Base-by-base conservation (phyloP, 192 early-diverging fungal genomes). In the Umbelopsis vinacea region DNA sequence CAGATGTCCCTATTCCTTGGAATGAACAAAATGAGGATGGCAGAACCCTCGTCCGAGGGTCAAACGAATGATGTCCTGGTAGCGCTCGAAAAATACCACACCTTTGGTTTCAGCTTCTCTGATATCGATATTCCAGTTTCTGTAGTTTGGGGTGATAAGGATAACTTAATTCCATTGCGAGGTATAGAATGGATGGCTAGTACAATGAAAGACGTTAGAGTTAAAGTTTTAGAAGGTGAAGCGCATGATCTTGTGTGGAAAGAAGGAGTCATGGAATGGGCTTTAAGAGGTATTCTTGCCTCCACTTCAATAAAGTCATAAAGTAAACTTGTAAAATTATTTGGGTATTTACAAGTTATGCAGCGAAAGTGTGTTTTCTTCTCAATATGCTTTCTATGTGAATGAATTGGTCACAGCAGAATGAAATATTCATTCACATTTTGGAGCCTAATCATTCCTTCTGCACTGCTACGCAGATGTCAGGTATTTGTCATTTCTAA, bases 211-310 rank as follows among this genome's bases (percentile, higher is more conserved):
- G 79, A 81, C 52, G 35, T 81, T 19, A 68, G 72, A 17, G 46
- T 81, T 21, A 76, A 77, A 53, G 74, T 81, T 8, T 54, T 81
- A 47, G 79, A 81, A 53, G 76, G 79, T 4, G 79, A 81, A 48
- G 73, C 72, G 0, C 79, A 81, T 74, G 76, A 76, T 50, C 50
- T 81, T 35, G 73, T 81, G 17, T 81, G 79, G 79, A 81, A 81
- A 37, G 79, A 81, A 66, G 79, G 79, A 1, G 79, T 81, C 2
- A 75, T 81, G 72, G 76, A 74, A 22, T 81, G 75, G 75, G 73
- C 79, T 5, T 68, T 81, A 35, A 67, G 79, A 46, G 76, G 79
- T 12, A 74, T 81, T 26, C 53, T 14, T 12, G 53, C 53, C 53
- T 54, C 21, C n/a, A 26, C 21, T 54, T n/a, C n/a, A 43, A 43